phyloP scores from a whole-genome alignment of 2,329 filamentous ascomycete species.

The Verticillium isaacii region DNA sequence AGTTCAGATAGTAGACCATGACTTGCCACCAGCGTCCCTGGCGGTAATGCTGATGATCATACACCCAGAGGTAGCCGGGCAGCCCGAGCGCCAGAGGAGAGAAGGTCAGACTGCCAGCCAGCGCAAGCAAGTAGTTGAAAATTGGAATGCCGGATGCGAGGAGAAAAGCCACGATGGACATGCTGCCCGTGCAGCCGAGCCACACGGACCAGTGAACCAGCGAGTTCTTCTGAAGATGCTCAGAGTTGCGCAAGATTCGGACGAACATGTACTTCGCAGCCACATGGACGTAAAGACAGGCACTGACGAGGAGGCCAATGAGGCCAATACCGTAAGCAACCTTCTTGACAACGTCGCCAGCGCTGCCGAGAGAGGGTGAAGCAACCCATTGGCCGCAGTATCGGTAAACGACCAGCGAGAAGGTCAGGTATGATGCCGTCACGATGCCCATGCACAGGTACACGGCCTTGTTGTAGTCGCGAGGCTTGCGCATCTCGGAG shows the following conservation, averaged over 20 bases:
- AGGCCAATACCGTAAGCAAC: conserved; percentile 56
- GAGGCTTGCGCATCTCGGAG: conserved; percentile 57
- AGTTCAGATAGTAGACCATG: conserved; percentile 25
- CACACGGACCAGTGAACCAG: conserved; percentile 29
- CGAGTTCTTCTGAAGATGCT: conserved; percentile 28
- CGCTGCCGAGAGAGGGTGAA: conserved; percentile 56
- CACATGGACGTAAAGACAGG: conserved; percentile 29
- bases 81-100: conserved; percentile 27
- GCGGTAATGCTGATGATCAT: conserved; percentile 26
- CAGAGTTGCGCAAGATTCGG: conserved; percentile 28
- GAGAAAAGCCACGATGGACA: conserved; percentile 24
- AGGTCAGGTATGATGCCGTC: conserved; percentile 51
- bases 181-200: conserved; percentile 24
- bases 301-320: conserved; percentile 44
- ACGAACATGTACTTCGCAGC: conserved; percentile 36
- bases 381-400: conserved; percentile 61
- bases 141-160: conserved; percentile 27
- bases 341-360: conserved; percentile 55
- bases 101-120: conserved; percentile 27
- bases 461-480: conserved; percentile 56
- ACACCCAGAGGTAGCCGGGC: conserved; percentile 30
- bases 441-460: conserved; percentile 55
- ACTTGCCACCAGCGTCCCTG: conserved; percentile 19
- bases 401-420: conserved; percentile 55
- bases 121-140: conserved; percentile 25